Evolutionary conservation across 2,329 filamentous ascomycete genomes (phyloP).

Genomic region (Xylariaceae sp.): DNA sequence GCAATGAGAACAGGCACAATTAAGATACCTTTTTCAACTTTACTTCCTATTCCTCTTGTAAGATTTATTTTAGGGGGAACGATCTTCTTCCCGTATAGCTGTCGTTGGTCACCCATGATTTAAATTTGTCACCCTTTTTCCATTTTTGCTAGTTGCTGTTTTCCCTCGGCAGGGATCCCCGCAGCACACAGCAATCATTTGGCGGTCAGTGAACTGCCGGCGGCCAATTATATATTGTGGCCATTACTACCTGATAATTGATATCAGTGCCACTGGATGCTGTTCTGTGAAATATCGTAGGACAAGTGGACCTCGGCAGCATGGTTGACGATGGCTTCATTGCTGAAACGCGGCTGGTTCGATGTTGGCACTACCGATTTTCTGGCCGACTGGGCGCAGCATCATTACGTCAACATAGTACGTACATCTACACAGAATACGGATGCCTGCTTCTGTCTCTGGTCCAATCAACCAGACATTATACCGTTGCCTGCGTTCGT

Average conservation of each 20-base stretch:
- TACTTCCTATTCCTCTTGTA: not conserved
- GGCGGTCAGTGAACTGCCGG: not conserved
- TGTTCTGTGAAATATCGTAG: no score
- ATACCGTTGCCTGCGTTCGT: not conserved
- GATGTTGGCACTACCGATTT: not conserved
- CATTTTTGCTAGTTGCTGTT: not conserved
- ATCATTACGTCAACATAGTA: slow-evolving; percentile 2
- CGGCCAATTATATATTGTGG: not conserved
- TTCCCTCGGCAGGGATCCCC: slow-evolving; percentile 19
- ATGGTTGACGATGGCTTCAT: not conserved
- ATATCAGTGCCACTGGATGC: no score
- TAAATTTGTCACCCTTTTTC: slow-evolving; percentile 1
- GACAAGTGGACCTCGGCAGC: not conserved
- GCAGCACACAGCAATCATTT: slow-evolving; percentile 9
- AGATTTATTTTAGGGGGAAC: no score
- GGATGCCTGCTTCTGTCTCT: slow-evolving; percentile 10
- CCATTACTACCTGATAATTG: not conserved
- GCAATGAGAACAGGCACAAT: not conserved
- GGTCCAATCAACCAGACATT: not conserved
- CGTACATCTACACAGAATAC: not conserved
- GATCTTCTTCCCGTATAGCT: no score
- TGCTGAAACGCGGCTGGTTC: not conserved
- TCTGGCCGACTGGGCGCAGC: not conserved
- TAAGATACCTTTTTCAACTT: not conserved
- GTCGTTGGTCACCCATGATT: not conserved